Evolutionary conservation across 768 basidiomycete genomes (phyloP), one percentile per base, ranked within the genome.

Genomic region (Lactarius deliciosus): DNA sequence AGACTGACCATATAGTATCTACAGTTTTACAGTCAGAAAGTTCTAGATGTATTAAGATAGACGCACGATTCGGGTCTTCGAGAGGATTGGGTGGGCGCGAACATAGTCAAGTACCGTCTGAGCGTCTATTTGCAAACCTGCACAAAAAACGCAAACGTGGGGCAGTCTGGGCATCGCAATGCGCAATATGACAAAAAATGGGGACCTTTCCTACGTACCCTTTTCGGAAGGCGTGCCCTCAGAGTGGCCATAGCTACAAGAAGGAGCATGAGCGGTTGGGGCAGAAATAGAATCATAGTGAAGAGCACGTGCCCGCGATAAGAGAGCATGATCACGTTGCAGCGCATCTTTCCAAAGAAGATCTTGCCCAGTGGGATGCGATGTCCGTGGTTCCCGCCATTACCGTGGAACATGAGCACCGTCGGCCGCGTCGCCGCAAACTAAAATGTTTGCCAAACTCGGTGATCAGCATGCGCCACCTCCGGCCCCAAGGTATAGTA

Each of bases 261-360:
- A 28, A 3, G 10, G 38, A 40, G 38, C n/a, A 28, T 43, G 56
- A 30, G 53, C 25, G 36, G 57, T 38, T 22, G n/a, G 47, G 41
- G 11, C 18, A 6, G 3, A 38, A 25, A 11, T 8, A 25, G 18
- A 34, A 10, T 36, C 34, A 11, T 36, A 36, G 36, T 38, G 10
- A 5, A 22, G 32, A 28, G 59, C 20, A 76, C 87, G 65, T 72
- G 92, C 91, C 95, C 95, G 73, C 96, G 80, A 74, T 99, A 99
- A 57, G 91, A 94, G 66, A 96, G 78, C 89, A 98, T 94, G 47
- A 98, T 79, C 3, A 97, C 94, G 74, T 98, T 98, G 76, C 94
- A 97, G 18, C 92, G 82, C 86, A 94, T 87, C 73, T 86, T 85
- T 57, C 85, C 77, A 73, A 84, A 92, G 74, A 98, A 96, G 40